Evolutionary conservation across 441 rosid genomes (phyloP), one percentile per base, ranked within the genome.

Genomic region (Erysimum pusillum): DNA sequence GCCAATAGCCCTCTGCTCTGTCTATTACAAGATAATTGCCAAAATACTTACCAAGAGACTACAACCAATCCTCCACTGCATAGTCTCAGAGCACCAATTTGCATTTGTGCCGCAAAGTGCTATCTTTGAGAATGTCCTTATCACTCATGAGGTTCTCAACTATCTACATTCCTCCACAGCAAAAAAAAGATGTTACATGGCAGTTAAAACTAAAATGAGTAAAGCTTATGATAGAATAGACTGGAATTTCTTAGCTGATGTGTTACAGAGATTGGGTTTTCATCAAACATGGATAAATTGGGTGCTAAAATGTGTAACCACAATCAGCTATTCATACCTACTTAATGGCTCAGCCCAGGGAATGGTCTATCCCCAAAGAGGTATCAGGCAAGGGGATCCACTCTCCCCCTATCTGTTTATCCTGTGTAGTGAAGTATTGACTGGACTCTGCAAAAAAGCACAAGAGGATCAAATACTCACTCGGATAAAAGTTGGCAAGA

Each of bases 41-140:
- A 56, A 56, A 1, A 1, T 56, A 25, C 11, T 1, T 31, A 0
- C 20, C 5, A 31, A 2, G 0, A 0, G 39, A 1, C 3, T 54
- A 0, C 17, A 54, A 54, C 38, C 38, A 0, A 1, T 54, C 1
- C 3, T 1, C 0, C 0, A 25, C 11, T 28, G 0, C 25, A 2
- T 54, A 5, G 36, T 4, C 0, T 5, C 38, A 5, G 60, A 28
- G 1, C 28, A 13, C 2, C 61, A 56, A 1, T 56, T 25, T 2
- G 6, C 18, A 4, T 51, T 56, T 7, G 20, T 56, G 0, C 18
- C 38, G 0, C 8, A 3, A 0, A 14, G 61, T 1, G 61, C 61
- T 0, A 56, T 56, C 0, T 0, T 11, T 0, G 39, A 56, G 1
- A 56, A 56, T 14, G 61, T 56, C 0, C 12, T 56, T 0, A 56